Conservation (phyloP, 805 yeast genomes). For the Starmerella sirachaensis region DNA sequence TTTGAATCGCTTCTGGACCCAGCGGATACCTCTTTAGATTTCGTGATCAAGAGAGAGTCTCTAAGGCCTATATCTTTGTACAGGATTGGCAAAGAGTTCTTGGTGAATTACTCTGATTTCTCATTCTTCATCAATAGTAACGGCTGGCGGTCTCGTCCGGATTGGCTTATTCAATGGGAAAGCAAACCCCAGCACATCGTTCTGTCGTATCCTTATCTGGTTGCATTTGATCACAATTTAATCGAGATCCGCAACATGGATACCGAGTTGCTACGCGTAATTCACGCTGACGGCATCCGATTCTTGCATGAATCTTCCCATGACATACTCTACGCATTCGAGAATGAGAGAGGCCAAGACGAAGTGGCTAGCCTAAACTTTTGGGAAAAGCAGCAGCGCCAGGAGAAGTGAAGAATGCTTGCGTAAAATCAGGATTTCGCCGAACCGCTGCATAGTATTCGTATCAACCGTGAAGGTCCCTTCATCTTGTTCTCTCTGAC, state of each 20-base stretch:
- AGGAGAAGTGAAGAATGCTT: too few relatives aligned
- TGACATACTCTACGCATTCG: slow-evolving; percentile 86
- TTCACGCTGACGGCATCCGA: slow-evolving; percentile 83
- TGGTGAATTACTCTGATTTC: slow-evolving; percentile 81
- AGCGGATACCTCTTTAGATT: slow-evolving; percentile 95
- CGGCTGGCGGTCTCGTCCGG: slow-evolving; percentile 93
- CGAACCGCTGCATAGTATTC: too few relatives aligned
- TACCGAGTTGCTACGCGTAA: slow-evolving; percentile 71
- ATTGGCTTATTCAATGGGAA: slow-evolving; percentile 94
- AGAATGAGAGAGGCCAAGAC: slow-evolving; percentile 79
- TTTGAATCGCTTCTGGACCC: slow-evolving; percentile 88
- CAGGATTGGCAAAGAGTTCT: slow-evolving; percentile 75
- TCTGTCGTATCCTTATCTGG: slow-evolving; percentile 81
- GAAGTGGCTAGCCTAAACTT: slow-evolving; percentile 87
- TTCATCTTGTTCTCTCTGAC: too few relatives aligned
- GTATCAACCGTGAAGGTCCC: too few relatives aligned
- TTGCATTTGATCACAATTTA: slow-evolving; percentile 81
- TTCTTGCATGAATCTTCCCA: slow-evolving; percentile 81
- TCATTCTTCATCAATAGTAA: slow-evolving; percentile 88
- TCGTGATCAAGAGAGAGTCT: slow-evolving; percentile 71
- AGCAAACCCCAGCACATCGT: slow-evolving; percentile 90
- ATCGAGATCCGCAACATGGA: slow-evolving; percentile 90
- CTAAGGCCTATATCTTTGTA: slow-evolving; percentile 86
- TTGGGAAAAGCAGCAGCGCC: slow-evolving; percentile 38
- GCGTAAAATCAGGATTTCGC: background rate